Conservation (phyloP, 192 early-diverging fungal genomes). For the Allomyces javanicus region DNA sequence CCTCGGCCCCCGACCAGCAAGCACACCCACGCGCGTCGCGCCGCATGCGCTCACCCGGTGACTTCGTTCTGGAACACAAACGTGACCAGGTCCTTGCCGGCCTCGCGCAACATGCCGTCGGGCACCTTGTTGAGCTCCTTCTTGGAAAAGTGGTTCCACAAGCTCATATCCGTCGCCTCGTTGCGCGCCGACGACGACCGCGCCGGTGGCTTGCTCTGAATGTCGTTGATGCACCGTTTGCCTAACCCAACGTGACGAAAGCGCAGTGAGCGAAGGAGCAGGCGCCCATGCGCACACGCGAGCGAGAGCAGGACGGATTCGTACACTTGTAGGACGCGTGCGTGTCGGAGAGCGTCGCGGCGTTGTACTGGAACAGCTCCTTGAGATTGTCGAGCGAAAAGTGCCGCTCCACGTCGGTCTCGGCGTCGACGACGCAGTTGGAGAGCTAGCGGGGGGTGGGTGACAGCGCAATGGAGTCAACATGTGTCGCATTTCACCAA, state of each 20-base stretch:
- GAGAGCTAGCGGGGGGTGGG: slow-evolving; percentile 42
- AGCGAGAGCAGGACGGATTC: background rate
- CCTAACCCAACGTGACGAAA: background rate
- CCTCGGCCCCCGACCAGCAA: too few relatives aligned
- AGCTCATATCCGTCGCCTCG: background rate
- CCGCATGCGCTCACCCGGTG: too few relatives aligned
- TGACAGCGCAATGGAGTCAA: slow-evolving; percentile 18
- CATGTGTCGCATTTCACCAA: background rate
- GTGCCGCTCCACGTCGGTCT: slow-evolving; percentile 76
- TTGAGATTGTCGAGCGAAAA: slow-evolving; percentile 77
- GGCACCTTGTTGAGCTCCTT: background rate
- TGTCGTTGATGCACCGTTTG: background rate
- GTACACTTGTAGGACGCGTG: background rate
- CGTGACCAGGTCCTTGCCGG: background rate
- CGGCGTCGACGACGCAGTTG: slow-evolving; percentile 89
- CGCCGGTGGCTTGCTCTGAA: background rate
- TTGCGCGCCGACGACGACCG: background rate
- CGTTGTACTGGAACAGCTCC: slow-evolving; percentile 72
- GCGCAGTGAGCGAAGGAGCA: too few relatives aligned
- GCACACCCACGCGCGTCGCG: too few relatives aligned
- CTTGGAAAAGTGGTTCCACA: background rate
- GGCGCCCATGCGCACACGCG: too few relatives aligned
- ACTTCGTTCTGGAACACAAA: background rate
- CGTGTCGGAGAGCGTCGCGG: slow-evolving; percentile 15
- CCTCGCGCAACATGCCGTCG: background rate